Percentiles rank a stretch among this genome's conserved stretches.
Conservation (phyloP, 1,284 basidiomycete genomes). For the Ceratobasidium sp. region DNA sequence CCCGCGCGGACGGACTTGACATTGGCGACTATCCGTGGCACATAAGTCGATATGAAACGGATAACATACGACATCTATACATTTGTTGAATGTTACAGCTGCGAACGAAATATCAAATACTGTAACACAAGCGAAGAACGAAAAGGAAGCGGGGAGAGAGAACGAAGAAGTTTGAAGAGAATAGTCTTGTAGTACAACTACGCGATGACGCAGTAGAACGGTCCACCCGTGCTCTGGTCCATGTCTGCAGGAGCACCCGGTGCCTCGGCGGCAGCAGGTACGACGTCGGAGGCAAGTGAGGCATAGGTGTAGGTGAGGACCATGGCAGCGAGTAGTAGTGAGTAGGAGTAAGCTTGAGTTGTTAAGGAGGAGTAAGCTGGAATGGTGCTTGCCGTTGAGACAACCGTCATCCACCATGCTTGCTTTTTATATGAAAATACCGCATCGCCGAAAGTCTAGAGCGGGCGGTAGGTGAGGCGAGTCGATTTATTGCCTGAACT, state of each 20-base stretch:
- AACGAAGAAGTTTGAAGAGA: neutral
- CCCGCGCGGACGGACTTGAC: neutral
- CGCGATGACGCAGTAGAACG: neutral
- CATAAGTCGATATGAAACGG: too few species aligned
- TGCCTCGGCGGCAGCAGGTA: too few species aligned
- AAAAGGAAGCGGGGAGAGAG: neutral
- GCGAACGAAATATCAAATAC: neutral
- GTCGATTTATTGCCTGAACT: too few species aligned
- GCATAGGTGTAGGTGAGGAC: neutral
- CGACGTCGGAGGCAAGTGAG: neutral
- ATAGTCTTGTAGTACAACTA: neutral
- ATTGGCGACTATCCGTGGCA: too few species aligned
- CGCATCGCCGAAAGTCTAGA: too few species aligned
- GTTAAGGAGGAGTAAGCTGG: too few species aligned
- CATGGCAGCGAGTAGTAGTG: neutral
- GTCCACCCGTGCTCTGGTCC: neutral
- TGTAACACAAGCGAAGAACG: neutral
- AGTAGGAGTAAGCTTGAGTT: neutral
- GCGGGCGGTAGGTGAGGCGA: too few species aligned
- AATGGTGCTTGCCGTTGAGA: too few species aligned
- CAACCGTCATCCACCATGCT: too few species aligned
- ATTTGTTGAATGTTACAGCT: neutral
- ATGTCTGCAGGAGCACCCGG: neutral
- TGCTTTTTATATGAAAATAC: too few species aligned
- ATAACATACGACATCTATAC: neutral